A percentile compares a stretch with the other conserved stretches of the same genome.
phyloP scores from a whole-genome alignment of 768 basidiomycete species.

The Cytidiella melzeri region DNA sequence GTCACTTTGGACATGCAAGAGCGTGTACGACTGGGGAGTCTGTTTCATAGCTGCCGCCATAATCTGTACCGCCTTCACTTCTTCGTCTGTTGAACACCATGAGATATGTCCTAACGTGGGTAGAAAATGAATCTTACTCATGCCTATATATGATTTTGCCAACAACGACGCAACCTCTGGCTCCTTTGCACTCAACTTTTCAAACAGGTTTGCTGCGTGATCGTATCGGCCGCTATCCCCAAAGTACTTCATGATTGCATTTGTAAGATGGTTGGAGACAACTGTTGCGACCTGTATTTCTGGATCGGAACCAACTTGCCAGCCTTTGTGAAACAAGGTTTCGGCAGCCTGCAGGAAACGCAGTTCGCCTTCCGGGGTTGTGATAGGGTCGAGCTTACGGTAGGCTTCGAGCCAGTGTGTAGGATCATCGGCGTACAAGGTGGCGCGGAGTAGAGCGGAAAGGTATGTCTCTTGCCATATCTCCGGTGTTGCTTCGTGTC shows the following conservation, averaged over 20 bases:
- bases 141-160: slow-evolving; percentile 89
- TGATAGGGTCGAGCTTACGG: slow-evolving; percentile 93
- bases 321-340: slow-evolving; percentile 84
- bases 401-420: slow-evolving; percentile 89
- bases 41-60: slow-evolving; percentile 78
- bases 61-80: slow-evolving; percentile 96
- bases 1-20: slow-evolving; percentile 92
- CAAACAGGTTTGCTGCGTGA: slow-evolving; percentile 88
- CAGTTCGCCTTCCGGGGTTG: slow-evolving; percentile 80
- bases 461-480: slow-evolving; percentile 98
- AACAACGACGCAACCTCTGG: slow-evolving; percentile 87
- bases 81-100: slow-evolving; percentile 62
- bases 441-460: slow-evolving; percentile 84
- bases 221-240: slow-evolving; percentile 86
- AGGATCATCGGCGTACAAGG: slow-evolving; percentile 94
- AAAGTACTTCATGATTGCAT: slow-evolving; percentile 95
- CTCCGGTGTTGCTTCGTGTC: slow-evolving; percentile 85
- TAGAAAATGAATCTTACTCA: slow-evolving; percentile 62
- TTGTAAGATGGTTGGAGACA: slow-evolving; percentile 93
- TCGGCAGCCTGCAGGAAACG: slow-evolving; percentile 90
- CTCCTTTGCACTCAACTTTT: slow-evolving; percentile 79
- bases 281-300: slow-evolving; percentile 98
- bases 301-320: slow-evolving; percentile 98
- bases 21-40: slow-evolving; percentile 88
- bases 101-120: not conserved